These are phyloP conservation scores for Limnanthes douglasii DNA, from an alignment of 345 rosid species.

Conservation along the genomic window DNA sequence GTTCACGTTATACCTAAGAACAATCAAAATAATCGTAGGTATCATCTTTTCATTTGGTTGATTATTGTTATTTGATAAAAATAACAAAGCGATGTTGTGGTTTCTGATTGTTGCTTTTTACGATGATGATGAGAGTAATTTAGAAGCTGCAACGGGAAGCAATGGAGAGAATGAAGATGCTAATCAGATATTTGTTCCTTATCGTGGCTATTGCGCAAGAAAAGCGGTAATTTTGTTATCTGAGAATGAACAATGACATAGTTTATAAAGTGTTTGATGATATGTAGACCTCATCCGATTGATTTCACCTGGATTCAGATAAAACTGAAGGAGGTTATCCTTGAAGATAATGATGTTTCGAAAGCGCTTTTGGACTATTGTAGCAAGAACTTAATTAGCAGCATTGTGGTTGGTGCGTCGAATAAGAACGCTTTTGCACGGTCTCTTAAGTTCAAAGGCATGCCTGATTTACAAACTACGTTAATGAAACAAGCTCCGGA, in stretches of 20 bases:
- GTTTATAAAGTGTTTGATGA: background rate
- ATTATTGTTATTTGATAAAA: background rate
- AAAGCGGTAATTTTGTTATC: slow-evolving; percentile 41
- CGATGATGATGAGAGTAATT: background rate
- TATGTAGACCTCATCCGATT: background rate
- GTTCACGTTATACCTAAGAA: slow-evolving; percentile 46
- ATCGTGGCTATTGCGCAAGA: slow-evolving; percentile 71
- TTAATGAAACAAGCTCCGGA: slow-evolving; percentile 47
- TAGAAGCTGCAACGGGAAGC: slow-evolving; percentile 10
- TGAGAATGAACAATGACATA: too few relatives aligned
- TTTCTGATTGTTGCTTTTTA: background rate
- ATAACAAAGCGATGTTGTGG: background rate
- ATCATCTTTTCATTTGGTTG: slow-evolving; percentile 13
- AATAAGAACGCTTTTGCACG: slow-evolving; percentile 47
- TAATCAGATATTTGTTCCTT: slow-evolving; percentile 39
- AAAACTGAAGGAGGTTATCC: slow-evolving; percentile 34
- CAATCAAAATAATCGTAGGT: slow-evolving; percentile 40
- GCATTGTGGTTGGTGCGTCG: slow-evolving; percentile 51
- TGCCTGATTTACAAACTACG: slow-evolving; percentile 29
- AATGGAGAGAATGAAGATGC: slow-evolving; percentile 18
- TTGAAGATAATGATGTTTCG: slow-evolving; percentile 46
- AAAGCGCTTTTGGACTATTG: slow-evolving; percentile 48
- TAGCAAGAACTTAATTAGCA: slow-evolving; percentile 34
- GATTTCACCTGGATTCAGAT: slow-evolving; percentile 29
- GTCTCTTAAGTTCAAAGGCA: slow-evolving; percentile 39